These are phyloP conservation scores for Ascochyta viciae-villosae DNA, from an alignment of 2,329 filamentous ascomycete species.

Conservation along the genomic window DNA sequence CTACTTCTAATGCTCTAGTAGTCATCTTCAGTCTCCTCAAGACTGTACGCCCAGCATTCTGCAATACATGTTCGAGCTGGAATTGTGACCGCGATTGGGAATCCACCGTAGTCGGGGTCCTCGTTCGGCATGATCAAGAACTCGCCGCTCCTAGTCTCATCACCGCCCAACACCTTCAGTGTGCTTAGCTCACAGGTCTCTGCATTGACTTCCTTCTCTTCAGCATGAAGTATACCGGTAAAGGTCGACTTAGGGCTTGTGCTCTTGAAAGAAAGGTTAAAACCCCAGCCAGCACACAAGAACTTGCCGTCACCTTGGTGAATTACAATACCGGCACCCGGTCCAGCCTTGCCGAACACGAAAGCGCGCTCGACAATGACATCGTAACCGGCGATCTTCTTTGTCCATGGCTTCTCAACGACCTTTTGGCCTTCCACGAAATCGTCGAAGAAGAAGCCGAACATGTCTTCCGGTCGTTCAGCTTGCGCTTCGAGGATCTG, in stretches of 20 bases:
- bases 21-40: slow-evolving; percentile 32
- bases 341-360: slow-evolving; percentile 54
- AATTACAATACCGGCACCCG: slow-evolving; percentile 55
- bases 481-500: slow-evolving; percentile 53
- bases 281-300: slow-evolving; percentile 56
- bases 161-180: slow-evolving; percentile 51
- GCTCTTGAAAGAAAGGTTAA: slow-evolving; percentile 48
- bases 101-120: slow-evolving; percentile 63
- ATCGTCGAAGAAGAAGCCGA: slow-evolving; percentile 57
- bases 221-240: slow-evolving; percentile 53
- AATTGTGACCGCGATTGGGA: slow-evolving; percentile 63
- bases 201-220: slow-evolving; percentile 52
- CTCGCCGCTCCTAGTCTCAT: slow-evolving; percentile 57
- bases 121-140: slow-evolving; percentile 64
- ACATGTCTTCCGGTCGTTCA: slow-evolving; percentile 31
- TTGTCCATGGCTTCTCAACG: slow-evolving; percentile 37
- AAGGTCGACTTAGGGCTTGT: slow-evolving; percentile 44
- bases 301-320: slow-evolving; percentile 50
- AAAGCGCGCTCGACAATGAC: slow-evolving; percentile 54
- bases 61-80: slow-evolving; percentile 55
- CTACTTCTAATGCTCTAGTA: slow-evolving; percentile 11
- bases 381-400: slow-evolving; percentile 45
- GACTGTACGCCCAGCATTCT: slow-evolving; percentile 33
- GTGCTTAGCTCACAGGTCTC: slow-evolving; percentile 49
- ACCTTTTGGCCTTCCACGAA: slow-evolving; percentile 36